These are phyloP conservation scores for Pestalotiopsis sp. DNA, from an alignment of 2,329 filamentous ascomycete genomes.

Conservation along the genomic window DNA sequence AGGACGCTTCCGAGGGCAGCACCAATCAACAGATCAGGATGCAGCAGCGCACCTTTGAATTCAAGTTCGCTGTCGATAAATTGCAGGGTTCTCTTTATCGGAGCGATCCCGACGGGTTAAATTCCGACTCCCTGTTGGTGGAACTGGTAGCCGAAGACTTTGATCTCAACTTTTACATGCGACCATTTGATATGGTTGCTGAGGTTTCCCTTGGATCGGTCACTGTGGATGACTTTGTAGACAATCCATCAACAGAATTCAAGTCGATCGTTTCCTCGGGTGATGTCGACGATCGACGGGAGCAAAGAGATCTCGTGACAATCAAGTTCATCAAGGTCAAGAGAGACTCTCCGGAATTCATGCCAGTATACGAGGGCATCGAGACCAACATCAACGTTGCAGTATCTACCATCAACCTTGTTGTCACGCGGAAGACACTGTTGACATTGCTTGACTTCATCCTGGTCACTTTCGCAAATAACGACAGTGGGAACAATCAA, in stretches of 20 bases:
- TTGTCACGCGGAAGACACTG: conserved; percentile 91
- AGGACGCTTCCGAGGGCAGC: conserved; percentile 65
- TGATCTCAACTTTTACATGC: conserved; percentile 82
- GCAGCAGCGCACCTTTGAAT: conserved; percentile 90
- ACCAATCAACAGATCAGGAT: conserved; percentile 66
- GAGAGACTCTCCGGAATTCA: conserved; percentile 88
- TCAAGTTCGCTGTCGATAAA: conserved; percentile 94
- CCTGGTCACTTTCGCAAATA: conserved; percentile 82
- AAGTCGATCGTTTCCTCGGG: conserved; percentile 95
- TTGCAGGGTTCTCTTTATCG: conserved; percentile 91
- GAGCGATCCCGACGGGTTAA: conserved; percentile 77
- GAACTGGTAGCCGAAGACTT: conserved; percentile 92
- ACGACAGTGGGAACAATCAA: conserved; percentile 38
- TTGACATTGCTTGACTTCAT: conserved; percentile 94
- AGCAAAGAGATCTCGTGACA: conserved; percentile 80
- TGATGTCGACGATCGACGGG: conserved; percentile 70
- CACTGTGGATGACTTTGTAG: conserved; percentile 92
- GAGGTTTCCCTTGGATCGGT: conserved; percentile 87
- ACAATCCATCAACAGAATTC: conserved; percentile 86
- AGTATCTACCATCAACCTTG: conserved; percentile 93
- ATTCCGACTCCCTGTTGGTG: conserved; percentile 80
- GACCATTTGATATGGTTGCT: conserved; percentile 90
- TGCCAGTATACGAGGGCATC: conserved; percentile 87
- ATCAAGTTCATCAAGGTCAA: conserved; percentile 92
- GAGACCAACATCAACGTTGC: conserved; percentile 90